These are phyloP conservation scores for Linderniella brevidens DNA, from an alignment of 257 asterid genomes.

Conservation along the genomic window DNA sequence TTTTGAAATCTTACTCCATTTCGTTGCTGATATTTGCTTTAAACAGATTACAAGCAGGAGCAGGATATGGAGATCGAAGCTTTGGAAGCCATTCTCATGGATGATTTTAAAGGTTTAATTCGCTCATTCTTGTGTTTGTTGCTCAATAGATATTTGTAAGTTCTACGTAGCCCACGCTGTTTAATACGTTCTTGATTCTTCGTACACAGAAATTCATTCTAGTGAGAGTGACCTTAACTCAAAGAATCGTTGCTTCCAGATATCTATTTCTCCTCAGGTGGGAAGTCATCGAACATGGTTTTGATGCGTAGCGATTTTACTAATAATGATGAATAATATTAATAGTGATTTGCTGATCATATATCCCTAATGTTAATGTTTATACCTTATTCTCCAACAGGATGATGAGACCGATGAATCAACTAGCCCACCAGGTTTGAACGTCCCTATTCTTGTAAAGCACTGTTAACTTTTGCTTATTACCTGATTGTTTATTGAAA, in stretches of 20 bases:
- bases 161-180: conserved; percentile 14
- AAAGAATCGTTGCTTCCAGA: conserved; percentile 78
- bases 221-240: conserved; percentile 81
- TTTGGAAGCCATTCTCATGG: conserved; percentile 86
- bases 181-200: conserved; percentile 25
- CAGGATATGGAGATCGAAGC: conserved; percentile 99
- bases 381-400: conserved; percentile 18
- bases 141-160: conserved; percentile 5
- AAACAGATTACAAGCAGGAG: conserved; percentile 65
- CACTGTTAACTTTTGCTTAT: conserved; percentile 5
- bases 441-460: conserved; percentile 7
- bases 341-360: neutral
- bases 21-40: too few species aligned
- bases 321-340: too few species aligned
- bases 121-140: conserved; percentile 6
- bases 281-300: neutral
- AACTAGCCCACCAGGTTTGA: conserved; percentile 45
- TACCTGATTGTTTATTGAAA: conserved; percentile 12
- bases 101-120: conserved; percentile 62
- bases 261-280: conserved; percentile 82
- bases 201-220: conserved; percentile 71
- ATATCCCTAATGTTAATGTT: neutral
- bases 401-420: conserved; percentile 68
- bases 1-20: conserved; percentile 13
- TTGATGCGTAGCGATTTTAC: too few species aligned